Conservation (phyloP, 208 protist genomes). For the Tritrichomonas musculus region DNA sequence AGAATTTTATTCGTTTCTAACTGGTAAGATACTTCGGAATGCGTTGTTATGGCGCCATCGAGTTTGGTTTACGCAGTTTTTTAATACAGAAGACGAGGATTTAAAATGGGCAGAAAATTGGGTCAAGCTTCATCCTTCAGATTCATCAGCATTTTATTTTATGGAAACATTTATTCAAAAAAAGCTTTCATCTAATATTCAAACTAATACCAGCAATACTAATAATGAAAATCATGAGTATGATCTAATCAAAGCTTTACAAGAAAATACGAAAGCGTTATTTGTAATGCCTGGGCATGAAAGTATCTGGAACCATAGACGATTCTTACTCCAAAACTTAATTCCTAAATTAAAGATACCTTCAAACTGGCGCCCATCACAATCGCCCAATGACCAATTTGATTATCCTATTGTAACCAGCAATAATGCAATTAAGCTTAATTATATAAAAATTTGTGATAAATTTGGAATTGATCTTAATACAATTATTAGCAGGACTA, state of each 20-base stretch:
- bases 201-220: too few relatives aligned
- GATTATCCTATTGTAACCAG: neutral
- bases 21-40: neutral
- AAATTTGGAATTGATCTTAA: neutral
- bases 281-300: neutral
- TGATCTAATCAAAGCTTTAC: neutral
- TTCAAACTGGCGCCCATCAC: neutral
- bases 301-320: neutral
- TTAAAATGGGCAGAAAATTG: neutral
- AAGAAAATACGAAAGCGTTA: neutral
- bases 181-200: too few relatives aligned
- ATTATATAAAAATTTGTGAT: neutral
- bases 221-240: neutral
- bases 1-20: neutral
- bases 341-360: neutral
- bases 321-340: neutral
- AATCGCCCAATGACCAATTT: neutral
- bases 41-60: neutral
- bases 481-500: neutral
- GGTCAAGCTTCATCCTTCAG: neutral
- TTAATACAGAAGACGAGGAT: neutral
- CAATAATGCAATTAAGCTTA: neutral
- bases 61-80: neutral
- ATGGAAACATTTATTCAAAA: neutral
- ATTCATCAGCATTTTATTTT: constrained; percentile 21